These are phyloP conservation scores for Pleurostoma richardsiae DNA, from an alignment of 2,329 filamentous ascomycete species.

Conservation along the genomic window DNA sequence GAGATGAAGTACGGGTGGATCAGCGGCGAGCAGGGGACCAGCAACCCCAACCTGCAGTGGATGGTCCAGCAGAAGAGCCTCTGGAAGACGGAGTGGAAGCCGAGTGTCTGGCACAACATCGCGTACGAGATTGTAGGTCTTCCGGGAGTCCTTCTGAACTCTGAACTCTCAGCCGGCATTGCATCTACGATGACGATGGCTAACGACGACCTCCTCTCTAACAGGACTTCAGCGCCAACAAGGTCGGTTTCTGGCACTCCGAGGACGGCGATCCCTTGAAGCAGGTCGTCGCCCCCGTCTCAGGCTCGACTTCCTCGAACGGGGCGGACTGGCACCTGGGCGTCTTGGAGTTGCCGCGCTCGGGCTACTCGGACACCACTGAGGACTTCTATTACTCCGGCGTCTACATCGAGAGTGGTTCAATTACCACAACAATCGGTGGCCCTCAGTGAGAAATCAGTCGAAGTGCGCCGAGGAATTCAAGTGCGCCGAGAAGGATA, in stretches of 20 bases:
- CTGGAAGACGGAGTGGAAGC: constrained; percentile 57
- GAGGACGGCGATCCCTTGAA: constrained; percentile 53
- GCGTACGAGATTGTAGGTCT: constrained; percentile 59
- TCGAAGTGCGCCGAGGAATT: too few species aligned
- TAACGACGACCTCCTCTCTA: background rate
- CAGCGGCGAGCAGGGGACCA: constrained; percentile 36
- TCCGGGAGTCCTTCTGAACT: background rate
- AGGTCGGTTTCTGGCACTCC: constrained; percentile 66
- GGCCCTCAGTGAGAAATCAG: background rate
- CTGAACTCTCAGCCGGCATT: too few species aligned
- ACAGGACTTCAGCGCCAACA: constrained; percentile 53
- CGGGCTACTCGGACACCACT: constrained; percentile 43
- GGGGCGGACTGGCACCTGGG: constrained; percentile 71
- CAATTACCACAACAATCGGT: background rate
- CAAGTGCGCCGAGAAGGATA: too few species aligned
- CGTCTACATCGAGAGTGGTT: constrained; percentile 62
- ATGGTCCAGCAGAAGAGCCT: constrained; percentile 54
- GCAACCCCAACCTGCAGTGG: constrained; percentile 56
- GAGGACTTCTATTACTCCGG: constrained; percentile 72
- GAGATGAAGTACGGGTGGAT: constrained; percentile 68
- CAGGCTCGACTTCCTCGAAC: constrained; percentile 57
- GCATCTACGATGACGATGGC: too few species aligned
- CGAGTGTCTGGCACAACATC: constrained; percentile 69
- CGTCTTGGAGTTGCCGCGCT: constrained; percentile 58
- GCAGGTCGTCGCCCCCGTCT: constrained; percentile 55